Evolutionary conservation across 2,329 filamentous ascomycete genomes (phyloP).

Genomic region (Mollisiaceae sp.): DNA sequence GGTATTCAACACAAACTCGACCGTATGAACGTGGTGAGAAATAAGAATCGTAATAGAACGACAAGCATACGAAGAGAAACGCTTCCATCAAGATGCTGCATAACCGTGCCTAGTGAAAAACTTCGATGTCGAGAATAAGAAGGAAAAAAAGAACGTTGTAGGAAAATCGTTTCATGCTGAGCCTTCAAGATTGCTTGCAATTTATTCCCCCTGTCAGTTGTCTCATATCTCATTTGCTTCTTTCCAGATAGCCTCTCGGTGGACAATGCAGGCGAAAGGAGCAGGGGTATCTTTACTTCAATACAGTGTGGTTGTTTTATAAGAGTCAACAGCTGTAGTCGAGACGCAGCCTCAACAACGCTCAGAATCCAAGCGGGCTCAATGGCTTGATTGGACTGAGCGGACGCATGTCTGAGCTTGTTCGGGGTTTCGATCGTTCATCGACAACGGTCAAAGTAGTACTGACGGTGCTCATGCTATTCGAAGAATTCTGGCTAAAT

Average conservation of each 20-base stretch:
- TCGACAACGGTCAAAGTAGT: constrained; percentile 38
- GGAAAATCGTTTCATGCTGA: constrained; percentile 15
- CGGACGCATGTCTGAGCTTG: constrained; percentile 45
- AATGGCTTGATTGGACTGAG: constrained; percentile 70
- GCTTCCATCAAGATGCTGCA: constrained; percentile 10
- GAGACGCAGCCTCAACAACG: background rate
- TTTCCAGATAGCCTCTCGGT: background rate
- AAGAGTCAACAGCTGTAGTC: background rate
- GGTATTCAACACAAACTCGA: constrained; percentile 13
- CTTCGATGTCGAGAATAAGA: constrained; percentile 3
- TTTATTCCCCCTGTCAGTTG: constrained; percentile 2
- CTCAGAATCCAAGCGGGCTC: constrained; percentile 62
- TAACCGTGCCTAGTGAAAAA: background rate
- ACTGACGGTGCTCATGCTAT: constrained; percentile 42
- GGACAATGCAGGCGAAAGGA: background rate
- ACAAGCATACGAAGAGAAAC: constrained; percentile 37
- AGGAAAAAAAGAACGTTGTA: constrained; percentile 2
- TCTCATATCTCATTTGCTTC: constrained; percentile 4
- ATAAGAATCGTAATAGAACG: constrained; percentile 20
- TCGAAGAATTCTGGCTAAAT: constrained; percentile 48
- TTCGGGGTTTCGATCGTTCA: constrained; percentile 31
- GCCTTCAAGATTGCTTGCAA: constrained; percentile 8
- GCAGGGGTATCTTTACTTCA: background rate
- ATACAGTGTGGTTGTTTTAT: background rate
- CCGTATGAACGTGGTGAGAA: constrained; percentile 10